Evolutionary conservation across 768 basidiomycete species (phyloP).

Genomic region (Calocybe gangraenosa): DNA sequence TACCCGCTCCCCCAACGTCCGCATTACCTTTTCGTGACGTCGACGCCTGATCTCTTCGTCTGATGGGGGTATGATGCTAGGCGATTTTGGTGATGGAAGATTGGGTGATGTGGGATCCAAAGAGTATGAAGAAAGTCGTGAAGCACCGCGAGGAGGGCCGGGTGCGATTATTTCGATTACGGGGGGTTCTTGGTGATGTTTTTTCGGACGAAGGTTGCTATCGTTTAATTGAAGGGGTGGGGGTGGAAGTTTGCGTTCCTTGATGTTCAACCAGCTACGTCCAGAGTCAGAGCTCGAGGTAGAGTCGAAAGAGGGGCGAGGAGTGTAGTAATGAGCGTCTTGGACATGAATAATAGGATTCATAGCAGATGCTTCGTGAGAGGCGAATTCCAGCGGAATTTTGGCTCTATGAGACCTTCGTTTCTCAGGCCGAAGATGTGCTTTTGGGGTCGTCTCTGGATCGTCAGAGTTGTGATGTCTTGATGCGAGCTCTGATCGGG

Average conservation of each 20-base stretch:
- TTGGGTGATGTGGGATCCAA: neutral
- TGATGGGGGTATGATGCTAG: slow-evolving; percentile 8
- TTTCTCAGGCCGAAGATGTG: neutral
- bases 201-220: slow-evolving; percentile 10
- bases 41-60: slow-evolving; percentile 15
- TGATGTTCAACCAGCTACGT: slow-evolving; percentile 2
- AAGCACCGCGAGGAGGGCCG: slow-evolving; percentile 10
- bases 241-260: slow-evolving; percentile 9
- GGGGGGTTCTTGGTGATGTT: neutral
- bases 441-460: neutral
- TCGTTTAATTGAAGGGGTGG: slow-evolving; percentile 10
- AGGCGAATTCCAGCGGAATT: neutral
- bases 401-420: neutral
- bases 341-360: neutral
- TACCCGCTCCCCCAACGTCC: slow-evolving; percentile 17
- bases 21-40: slow-evolving; percentile 17
- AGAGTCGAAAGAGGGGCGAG: slow-evolving; percentile 11
- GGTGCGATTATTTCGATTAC: slow-evolving; percentile 10
- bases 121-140: slow-evolving; percentile 2
- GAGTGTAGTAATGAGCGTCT: slow-evolving; percentile 1
- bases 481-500: neutral
- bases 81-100: slow-evolving; percentile 6
- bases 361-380: neutral
- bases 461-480: neutral
- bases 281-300: neutral